Conservation (phyloP, 1,139 yeast species). For the Pichia sp. region DNA sequence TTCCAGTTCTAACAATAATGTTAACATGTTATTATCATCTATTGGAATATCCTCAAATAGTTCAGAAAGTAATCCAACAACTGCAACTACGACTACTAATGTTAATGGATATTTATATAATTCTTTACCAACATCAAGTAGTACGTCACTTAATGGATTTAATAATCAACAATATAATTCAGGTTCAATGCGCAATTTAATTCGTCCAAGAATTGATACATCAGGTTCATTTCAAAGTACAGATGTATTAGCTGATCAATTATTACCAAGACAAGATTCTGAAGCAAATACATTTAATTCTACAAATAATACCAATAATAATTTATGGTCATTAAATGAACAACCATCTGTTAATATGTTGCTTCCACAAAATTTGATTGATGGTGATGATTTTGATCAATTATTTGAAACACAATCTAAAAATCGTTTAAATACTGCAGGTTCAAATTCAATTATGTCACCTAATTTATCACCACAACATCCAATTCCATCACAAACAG, state of each 20-base stretch:
- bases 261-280: constrained; percentile 6
- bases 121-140: constrained; percentile 8
- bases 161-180: constrained; percentile 1
- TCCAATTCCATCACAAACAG: constrained; percentile 1
- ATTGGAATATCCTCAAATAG: too few relatives aligned
- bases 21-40: too few relatives aligned
- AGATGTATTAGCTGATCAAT: constrained; percentile 7
- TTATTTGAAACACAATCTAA: constrained; percentile 10
- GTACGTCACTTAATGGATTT: background rate
- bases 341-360: constrained; percentile 22
- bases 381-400: constrained; percentile 20
- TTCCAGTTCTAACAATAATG: background rate
- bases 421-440: background rate
- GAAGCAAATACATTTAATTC: constrained; percentile 4
- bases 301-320: constrained; percentile 1
- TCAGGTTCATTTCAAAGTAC: constrained; percentile 15
- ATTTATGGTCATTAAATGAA: constrained; percentile 1
- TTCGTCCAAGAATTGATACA: constrained; percentile 10
- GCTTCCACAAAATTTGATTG: constrained; percentile 27
- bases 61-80: constrained; percentile 9
- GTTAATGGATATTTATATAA: constrained; percentile 13
- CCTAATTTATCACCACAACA: background rate
- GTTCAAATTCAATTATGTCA: background rate
- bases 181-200: background rate
- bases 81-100: constrained; percentile 12